Percentiles rank a stretch among this genome's conserved stretches.
Evolutionary conservation across 306 rosid species (phyloP).

Genomic region (Glycine soja): DNA sequence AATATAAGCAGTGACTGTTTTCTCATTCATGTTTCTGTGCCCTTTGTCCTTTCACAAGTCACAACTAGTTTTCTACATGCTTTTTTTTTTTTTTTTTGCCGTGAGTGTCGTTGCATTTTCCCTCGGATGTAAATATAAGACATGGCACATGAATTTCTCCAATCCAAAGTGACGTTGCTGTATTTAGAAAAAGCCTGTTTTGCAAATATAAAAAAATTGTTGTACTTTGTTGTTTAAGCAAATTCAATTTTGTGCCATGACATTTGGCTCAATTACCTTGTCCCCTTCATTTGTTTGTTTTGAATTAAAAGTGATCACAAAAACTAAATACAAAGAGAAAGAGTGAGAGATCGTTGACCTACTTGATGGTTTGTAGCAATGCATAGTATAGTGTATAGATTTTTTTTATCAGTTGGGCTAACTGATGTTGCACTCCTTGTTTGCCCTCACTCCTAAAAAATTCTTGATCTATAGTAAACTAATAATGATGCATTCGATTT

Average conservation of each 20-base stretch:
- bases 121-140: slow-evolving; percentile 44
- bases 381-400: too few relatives aligned
- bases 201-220: slow-evolving; percentile 42
- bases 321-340: too few relatives aligned
- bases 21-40: slow-evolving; percentile 27
- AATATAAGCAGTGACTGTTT: slow-evolving; percentile 39
- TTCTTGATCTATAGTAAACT: too few relatives aligned
- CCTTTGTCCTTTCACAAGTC: slow-evolving; percentile 6
- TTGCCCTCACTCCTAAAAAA: too few relatives aligned
- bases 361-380: too few relatives aligned
- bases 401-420: too few relatives aligned
- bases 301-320: too few relatives aligned
- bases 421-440: too few relatives aligned
- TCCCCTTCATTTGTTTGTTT: too few relatives aligned
- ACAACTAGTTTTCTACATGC: slow-evolving; percentile 23
- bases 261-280: neutral
- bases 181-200: slow-evolving; percentile 39
- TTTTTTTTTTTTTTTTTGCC: slow-evolving; percentile 9
- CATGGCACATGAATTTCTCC: slow-evolving; percentile 27
- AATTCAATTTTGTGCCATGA: slow-evolving; percentile 17
- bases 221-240: slow-evolving; percentile 27
- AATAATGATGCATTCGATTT: too few relatives aligned
- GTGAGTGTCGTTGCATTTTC: slow-evolving; percentile 36
- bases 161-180: slow-evolving; percentile 40
- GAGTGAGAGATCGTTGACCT: too few relatives aligned